Base-by-base conservation (phyloP, 1,139 yeast genomes). In the Hansenula sp. region DNA sequence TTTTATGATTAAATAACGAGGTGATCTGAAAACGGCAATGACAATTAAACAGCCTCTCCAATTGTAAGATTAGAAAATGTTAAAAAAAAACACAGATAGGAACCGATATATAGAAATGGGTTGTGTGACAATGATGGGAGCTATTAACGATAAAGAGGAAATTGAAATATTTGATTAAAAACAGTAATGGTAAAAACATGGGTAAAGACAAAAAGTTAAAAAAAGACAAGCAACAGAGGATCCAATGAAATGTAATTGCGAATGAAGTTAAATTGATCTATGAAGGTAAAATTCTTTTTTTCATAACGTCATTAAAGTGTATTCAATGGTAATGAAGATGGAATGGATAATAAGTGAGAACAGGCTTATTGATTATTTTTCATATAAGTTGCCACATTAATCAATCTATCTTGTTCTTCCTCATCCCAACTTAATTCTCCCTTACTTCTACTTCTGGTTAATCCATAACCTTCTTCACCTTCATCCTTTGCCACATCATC, bases 391-490 rank as follows among this genome's bases (percentile, higher is more conserved):
- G 67, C 67, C 54, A 64, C 61, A 21, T 60, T 62, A 41, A 65
- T 58, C 38, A 65, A 54, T 40, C 71, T 49, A 40, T 58, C 57
- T 47, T 66, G 70, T 44, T 67, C 71, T 24, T 62, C 63, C 24
- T 62, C 68, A 43, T 62, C 67, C 74, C 74, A 70, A 28, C 59
- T 57, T 47, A 62, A 50, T 43, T 65, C 70, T 24, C 68, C 72
- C 45, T 64, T 67, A 46, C 72, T 68, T 28, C 60, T 69, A 33
- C 71, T 67, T 49, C 79, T 65, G 17, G 70, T 65, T 42, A 70
- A 58, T 2, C 67, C 64, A 40, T 67, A 60, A 12, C 62, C 64
- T 18, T 52, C 59, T 33, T 55, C 62, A 15, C 47, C 56, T 16
- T 50, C 53, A 9, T 46, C 52, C 5, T 46, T 46, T 6, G 37